Conservation (phyloP, 768 basidiomycete species). For the Hebeloma cylindrosporum region DNA sequence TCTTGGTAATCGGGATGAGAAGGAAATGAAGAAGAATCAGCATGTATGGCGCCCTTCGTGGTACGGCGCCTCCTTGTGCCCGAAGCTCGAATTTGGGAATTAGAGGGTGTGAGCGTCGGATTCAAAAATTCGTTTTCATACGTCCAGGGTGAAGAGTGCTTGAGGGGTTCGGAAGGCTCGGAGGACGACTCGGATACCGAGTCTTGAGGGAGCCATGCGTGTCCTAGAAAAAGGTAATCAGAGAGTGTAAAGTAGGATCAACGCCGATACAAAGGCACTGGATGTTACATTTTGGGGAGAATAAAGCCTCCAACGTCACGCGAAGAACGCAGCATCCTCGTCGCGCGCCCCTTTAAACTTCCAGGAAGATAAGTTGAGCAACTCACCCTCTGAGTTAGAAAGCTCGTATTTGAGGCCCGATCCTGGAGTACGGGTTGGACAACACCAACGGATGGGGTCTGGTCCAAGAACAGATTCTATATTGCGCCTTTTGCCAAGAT, state of each 20-base stretch:
- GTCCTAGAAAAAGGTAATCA: constrained; percentile 21
- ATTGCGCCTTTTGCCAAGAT: constrained; percentile 76
- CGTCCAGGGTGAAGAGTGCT: constrained; percentile 77
- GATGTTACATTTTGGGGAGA: constrained; percentile 15
- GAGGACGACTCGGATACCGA: constrained; percentile 40
- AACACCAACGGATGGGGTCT: constrained; percentile 81
- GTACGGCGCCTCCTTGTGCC: constrained; percentile 13
- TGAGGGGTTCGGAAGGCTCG: constrained; percentile 39
- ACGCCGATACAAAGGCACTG: constrained; percentile 4
- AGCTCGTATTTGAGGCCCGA: constrained; percentile 79
- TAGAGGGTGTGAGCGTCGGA: constrained; percentile 70
- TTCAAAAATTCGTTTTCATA: constrained; percentile 79
- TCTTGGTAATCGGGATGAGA: constrained; percentile 72
- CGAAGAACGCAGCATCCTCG: constrained; percentile 21
- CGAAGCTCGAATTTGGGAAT: constrained; percentile 36
- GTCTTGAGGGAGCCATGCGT: constrained; percentile 76
- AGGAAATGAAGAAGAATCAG: constrained; percentile 53
- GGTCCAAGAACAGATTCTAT: constrained; percentile 74
- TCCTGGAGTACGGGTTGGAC: constrained; percentile 66
- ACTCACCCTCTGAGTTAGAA: constrained; percentile 74
- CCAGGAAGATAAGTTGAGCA: constrained; percentile 41
- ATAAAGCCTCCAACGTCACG: constrained; percentile 16
- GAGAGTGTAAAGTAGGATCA: neutral
- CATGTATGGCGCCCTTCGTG: constrained; percentile 20
- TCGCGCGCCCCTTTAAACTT: constrained; percentile 9